These are phyloP conservation scores for Fonsecaea nubica DNA, from an alignment of 2,329 filamentous ascomycete genomes.

Conservation along the genomic window DNA sequence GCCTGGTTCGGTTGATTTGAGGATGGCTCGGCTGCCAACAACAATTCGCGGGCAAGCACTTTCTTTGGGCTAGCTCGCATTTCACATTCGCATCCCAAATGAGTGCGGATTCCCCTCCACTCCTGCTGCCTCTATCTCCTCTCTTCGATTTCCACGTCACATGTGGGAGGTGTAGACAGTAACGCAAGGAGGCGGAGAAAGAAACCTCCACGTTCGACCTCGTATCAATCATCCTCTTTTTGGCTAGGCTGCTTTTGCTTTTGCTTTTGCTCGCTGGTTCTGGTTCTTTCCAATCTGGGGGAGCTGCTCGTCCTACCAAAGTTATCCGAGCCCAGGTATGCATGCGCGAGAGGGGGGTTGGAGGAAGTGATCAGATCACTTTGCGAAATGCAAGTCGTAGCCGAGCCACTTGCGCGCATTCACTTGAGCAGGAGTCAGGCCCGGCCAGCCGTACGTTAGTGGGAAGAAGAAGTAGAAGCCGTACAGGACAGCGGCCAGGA, in stretches of 20 bases:
- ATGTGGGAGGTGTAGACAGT: background rate
- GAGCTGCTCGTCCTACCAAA: background rate
- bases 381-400: slow-evolving; percentile 98
- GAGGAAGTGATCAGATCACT: slow-evolving; percentile 62
- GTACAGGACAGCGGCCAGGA: slow-evolving; percentile 71
- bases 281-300: background rate
- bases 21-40: too few species aligned
- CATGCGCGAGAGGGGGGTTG: too few species aligned
- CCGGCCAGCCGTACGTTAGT: slow-evolving; percentile 92
- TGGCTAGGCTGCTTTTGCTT: too few species aligned
- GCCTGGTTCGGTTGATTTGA: background rate
- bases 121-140: background rate
- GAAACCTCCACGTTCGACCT: background rate
- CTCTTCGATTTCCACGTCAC: background rate
- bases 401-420: slow-evolving; percentile 90
- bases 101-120: background rate
- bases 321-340: background rate
- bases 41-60: background rate
- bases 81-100: background rate
- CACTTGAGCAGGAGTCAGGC: slow-evolving; percentile 75
- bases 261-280: background rate
- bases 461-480: slow-evolving; percentile 95
- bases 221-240: too few species aligned
- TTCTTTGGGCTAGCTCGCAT: background rate
- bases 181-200: background rate